These are phyloP conservation scores for Phoma herbarum DNA, from an alignment of 2,329 filamentous ascomycete genomes.

Conservation along the genomic window DNA sequence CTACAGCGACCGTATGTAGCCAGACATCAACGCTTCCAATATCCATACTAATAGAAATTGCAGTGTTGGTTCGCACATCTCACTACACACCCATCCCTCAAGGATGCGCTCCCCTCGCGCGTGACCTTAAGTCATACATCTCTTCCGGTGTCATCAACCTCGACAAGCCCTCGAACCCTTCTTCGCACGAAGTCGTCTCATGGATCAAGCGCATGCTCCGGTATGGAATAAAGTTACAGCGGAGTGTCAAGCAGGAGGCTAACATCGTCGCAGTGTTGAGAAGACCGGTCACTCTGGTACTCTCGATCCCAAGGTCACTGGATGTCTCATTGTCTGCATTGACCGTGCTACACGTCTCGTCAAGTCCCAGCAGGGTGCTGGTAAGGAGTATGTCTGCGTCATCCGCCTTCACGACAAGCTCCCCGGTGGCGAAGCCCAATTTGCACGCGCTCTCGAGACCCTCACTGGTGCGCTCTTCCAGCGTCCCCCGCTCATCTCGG, in stretches of 20 bases:
- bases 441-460: slow-evolving; percentile 92
- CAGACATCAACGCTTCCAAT: slow-evolving; percentile 42
- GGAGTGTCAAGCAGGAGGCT: slow-evolving; percentile 15
- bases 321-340: slow-evolving; percentile 92
- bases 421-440: slow-evolving; percentile 90
- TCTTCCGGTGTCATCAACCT: slow-evolving; percentile 98
- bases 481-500: slow-evolving; percentile 94
- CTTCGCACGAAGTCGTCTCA: slow-evolving; percentile 97
- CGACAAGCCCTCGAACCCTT: slow-evolving; percentile 96
- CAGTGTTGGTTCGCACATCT: slow-evolving; percentile 89
- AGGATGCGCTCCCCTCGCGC: slow-evolving; percentile 88
- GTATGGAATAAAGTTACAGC: slow-evolving; percentile 56
- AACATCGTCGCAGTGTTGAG: slow-evolving; percentile 69
- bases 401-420: slow-evolving; percentile 96
- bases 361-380: slow-evolving; percentile 98
- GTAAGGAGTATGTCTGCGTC: slow-evolving; percentile 98
- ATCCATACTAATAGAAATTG: slow-evolving; percentile 34
- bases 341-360: slow-evolving; percentile 97
- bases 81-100: slow-evolving; percentile 97
- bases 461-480: slow-evolving; percentile 97
- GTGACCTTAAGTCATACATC: slow-evolving; percentile 96
- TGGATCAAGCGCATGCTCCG: slow-evolving; percentile 98
- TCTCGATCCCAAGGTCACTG: slow-evolving; percentile 97
- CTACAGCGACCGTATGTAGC: slow-evolving; percentile 83
- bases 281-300: slow-evolving; percentile 99